phyloP scores from a whole-genome alignment of 352 stramenopile genomes.

The Phytopythium mirpurense region DNA sequence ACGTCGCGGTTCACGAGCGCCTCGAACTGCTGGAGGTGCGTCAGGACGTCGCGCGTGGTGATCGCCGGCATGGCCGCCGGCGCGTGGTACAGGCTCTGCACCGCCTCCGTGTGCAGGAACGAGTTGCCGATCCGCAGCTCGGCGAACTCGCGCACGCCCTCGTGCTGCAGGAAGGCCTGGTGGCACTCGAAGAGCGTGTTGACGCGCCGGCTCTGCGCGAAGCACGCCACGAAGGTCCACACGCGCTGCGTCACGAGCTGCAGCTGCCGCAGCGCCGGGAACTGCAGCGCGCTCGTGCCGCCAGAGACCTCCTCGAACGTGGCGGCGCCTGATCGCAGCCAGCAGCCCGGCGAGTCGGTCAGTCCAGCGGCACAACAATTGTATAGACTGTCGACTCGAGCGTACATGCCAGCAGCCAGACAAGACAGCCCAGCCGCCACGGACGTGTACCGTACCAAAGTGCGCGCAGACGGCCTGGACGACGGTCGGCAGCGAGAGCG shows the following conservation, averaged over 20 bases:
- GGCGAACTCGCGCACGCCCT: slow-evolving; percentile 54
- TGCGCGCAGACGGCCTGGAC: slow-evolving; percentile 55
- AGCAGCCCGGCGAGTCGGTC: not conserved
- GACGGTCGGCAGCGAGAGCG: slow-evolving; percentile 37
- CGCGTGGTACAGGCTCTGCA: slow-evolving; percentile 59
- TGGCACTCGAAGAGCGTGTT: slow-evolving; percentile 78
- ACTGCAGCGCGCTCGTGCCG: slow-evolving; percentile 24
- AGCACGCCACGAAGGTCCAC: slow-evolving; percentile 80
- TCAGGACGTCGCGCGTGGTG: slow-evolving; percentile 66
- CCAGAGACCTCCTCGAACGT: slow-evolving; percentile 56
- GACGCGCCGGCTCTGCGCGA: slow-evolving; percentile 60
- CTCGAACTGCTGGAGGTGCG: slow-evolving; percentile 61
- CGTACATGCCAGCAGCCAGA: no score
- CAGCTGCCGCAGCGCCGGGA: slow-evolving; percentile 47
- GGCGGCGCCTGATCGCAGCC: slow-evolving; percentile 22
- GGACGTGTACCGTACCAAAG: slow-evolving; percentile 34
- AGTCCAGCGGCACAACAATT: slow-evolving; percentile 1
- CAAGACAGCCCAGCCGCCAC: no score
- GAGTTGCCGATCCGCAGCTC: slow-evolving; percentile 77
- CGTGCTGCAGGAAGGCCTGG: slow-evolving; percentile 53
- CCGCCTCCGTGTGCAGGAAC: slow-evolving; percentile 74
- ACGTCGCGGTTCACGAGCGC: slow-evolving; percentile 54
- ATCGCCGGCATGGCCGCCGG: slow-evolving; percentile 41
- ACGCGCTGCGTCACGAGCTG: slow-evolving; percentile 66
- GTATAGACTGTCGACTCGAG: no score